Conservation (phyloP, 2,329 filamentous ascomycete species). For the Curvularia eragrostidis region DNA sequence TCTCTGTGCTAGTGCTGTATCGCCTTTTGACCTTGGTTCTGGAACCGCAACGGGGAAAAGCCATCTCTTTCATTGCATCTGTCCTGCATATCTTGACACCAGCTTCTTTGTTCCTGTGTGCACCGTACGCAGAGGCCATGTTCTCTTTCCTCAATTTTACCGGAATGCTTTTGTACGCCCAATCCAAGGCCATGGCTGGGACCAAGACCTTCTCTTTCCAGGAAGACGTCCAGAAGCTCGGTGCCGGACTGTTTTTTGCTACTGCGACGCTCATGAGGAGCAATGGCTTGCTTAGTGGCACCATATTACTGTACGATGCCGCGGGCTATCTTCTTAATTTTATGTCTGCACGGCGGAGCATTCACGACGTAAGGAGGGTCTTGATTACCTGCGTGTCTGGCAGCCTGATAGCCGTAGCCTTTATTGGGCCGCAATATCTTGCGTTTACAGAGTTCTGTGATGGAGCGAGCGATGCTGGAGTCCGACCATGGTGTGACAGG, state of each 20-base stretch:
- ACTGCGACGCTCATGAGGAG: conserved; percentile 76
- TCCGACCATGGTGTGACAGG: conserved; percentile 75
- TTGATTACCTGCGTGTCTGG: conserved; percentile 70
- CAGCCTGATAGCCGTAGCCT: conserved; percentile 69
- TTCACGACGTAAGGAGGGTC: conserved; percentile 60
- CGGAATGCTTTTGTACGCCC: conserved; percentile 73
- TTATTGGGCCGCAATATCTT: conserved; percentile 72
- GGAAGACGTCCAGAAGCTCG: conserved; percentile 58
- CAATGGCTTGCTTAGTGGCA: conserved; percentile 84
- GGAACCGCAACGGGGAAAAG: conserved; percentile 36
- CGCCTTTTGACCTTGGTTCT: conserved; percentile 65
- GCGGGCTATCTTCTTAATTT: conserved; percentile 49
- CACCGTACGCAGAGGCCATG: conserved; percentile 81
- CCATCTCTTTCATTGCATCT: conserved; percentile 72
- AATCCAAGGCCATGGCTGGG: conserved; percentile 37
- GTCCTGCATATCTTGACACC: conserved; percentile 83
- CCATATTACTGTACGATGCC: conserved; percentile 68
- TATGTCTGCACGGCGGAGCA: conserved; percentile 43
- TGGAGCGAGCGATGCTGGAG: conserved; percentile 11
- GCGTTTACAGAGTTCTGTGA: conserved; percentile 72
- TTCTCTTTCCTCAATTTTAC: conserved; percentile 80
- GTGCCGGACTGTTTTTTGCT: conserved; percentile 73
- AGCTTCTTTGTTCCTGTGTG: conserved; percentile 86
- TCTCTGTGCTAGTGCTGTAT: conserved; percentile 77
- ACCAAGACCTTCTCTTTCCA: conserved; percentile 39